These are phyloP conservation scores for Groenewaldozyma tartarivorans DNA, from an alignment of 805 yeast species.

Conservation along the genomic window DNA sequence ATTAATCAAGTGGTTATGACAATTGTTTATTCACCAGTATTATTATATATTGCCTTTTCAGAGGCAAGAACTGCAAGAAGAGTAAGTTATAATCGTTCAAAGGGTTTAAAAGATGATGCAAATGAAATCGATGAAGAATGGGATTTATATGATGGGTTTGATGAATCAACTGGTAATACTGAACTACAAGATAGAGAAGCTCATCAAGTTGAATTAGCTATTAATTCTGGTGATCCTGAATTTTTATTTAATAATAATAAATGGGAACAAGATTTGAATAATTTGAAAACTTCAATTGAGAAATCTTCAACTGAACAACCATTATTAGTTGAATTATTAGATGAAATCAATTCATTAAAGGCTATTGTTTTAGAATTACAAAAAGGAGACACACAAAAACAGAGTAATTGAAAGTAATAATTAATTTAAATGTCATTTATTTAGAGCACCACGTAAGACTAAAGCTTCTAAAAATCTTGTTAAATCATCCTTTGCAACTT, in stretches of 20 bases:
- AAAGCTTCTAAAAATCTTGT: slow-evolving; percentile 78
- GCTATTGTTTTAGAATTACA: background rate
- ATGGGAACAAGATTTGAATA: slow-evolving; percentile 36
- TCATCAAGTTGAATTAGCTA: slow-evolving; percentile 35
- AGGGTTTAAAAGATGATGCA: slow-evolving; percentile 63
- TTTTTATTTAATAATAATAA: slow-evolving; percentile 41
- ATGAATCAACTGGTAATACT: slow-evolving; percentile 21
- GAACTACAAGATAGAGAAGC: slow-evolving; percentile 32
- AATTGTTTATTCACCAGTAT: slow-evolving; percentile 57
- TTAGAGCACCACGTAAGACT: slow-evolving; percentile 53
- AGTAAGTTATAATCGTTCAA: slow-evolving; percentile 58
- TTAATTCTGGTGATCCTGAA: slow-evolving; percentile 65
- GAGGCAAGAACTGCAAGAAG: slow-evolving; percentile 63
- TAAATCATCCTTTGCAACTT: slow-evolving; percentile 78
- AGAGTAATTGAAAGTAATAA: no score
- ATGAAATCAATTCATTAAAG: background rate
- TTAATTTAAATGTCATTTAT: background rate
- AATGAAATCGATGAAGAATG: slow-evolving; percentile 71
- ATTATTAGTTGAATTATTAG: background rate
- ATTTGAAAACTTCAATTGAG: background rate
- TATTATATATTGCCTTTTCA: slow-evolving; percentile 48
- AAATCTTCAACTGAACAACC: background rate
- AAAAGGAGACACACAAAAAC: background rate
- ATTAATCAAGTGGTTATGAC: slow-evolving; percentile 53
- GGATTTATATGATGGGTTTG: slow-evolving; percentile 72